Evolutionary conservation across 257 asterid species (phyloP), one percentile per base, ranked within the genome.

Genomic region (Lavandula angustifolia): DNA sequence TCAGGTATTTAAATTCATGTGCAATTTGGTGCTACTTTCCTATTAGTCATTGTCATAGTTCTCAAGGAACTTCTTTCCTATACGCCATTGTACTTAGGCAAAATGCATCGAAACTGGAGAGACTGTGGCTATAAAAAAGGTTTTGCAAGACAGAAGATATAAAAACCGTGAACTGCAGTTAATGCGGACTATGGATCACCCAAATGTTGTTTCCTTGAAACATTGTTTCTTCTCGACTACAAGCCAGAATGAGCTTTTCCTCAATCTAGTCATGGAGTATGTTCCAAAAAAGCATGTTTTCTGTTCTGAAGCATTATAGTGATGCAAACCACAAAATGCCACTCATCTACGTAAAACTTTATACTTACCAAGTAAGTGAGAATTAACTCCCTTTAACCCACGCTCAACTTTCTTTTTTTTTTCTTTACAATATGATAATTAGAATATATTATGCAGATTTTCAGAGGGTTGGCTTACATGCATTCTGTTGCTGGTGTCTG

Each of bases 51-150:
- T 60, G 12, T 55, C 37, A 58, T 38, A 8, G 18, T 46, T 29
- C 71, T 34, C 48, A 41, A 31, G 29, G 6, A 67, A 37, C 55
- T 66, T 47, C 63, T 61, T 57, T 57, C 34, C 43, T 29, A 44
- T 66, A 43, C 56, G 50, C 44, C 7, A 12, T 63, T 71, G 52
- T 52, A 34, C 79, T 50, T 54, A 92, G 98, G 98, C 98, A 64
- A 92, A 92, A 72, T 88, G 95, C 79, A 77, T 92, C 60, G 98
- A 92, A 89, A 92, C 96, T 55, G 95, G 96, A 42, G 98, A 92
- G 75, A 86, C 95, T 12, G 95, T 92, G 74, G 98, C 98, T 61
- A 92, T 89, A 57, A 89, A 89, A 86, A 89, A 89, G 88, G 95
- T 89, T 69, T 74, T 89, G 84, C 97, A 89, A 80, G 98, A 92